Evolutionary conservation across 805 yeast genomes (phyloP), one percentile per base, ranked within the genome.

Genomic region (Starmerella tilneyi): DNA sequence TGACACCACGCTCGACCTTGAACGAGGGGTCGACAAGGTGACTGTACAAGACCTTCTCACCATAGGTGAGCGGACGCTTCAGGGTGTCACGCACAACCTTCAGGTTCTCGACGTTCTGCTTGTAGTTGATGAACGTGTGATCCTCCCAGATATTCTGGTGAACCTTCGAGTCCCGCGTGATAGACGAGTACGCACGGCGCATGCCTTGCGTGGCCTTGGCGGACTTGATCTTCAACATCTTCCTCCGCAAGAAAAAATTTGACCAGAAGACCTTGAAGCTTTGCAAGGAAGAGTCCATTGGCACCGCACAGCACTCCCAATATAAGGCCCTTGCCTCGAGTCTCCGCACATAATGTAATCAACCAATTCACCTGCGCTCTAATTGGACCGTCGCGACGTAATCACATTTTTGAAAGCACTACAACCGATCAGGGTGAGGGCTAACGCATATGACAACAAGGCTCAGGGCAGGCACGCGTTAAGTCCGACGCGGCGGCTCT

Each of bases 1-100:
- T 81, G 47, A 78, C 75, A 63, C 97, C 96, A 66, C 97, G 81
- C 67, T 69, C 75, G 57, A 82, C 77, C 54, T 81, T 79, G 68
- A 85, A 85, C 56, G 76, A 86, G 52, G 96, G 96, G 61, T 89
- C 77, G 62, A 83, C 95, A 65, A 89, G 75, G 71, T 89, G 97
- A 54, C 95, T 89, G 70, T 89, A 92, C 56, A 89, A 73, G 56
- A 89, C 77, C 73, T 89, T 89, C 73, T 89, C 97, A 53, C 96
- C 96, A 62, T 84, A 79, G 44, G 97, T 89, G 60, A 89, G 75
- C 32, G 96, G 97, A 66, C 94, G 79, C 60, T 75, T 74, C 56
- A 84, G 73, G 68, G 94, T 78, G 60, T 76, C 71, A 69, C 79
- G 79, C 59, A 84, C 94, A 58, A 85, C 81, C 59, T 83, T 75